phyloP scores from a whole-genome alignment of 164 flowering plant species.

The Vitis cinerea region DNA sequence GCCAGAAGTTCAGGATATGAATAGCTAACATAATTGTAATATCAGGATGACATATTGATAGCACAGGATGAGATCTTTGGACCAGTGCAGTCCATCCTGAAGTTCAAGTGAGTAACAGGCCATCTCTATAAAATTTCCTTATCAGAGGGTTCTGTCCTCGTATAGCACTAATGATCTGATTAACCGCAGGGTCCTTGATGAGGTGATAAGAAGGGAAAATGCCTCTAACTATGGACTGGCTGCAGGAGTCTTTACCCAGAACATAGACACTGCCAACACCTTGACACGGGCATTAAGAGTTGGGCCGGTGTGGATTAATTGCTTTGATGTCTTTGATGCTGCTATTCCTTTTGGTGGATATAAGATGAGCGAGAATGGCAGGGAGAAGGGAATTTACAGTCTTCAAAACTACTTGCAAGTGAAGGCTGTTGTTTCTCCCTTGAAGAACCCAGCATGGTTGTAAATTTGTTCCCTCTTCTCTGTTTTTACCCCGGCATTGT shows the following conservation, averaged over 20 bases:
- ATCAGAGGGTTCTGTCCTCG: not conserved
- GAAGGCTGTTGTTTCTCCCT: conserved; percentile 43
- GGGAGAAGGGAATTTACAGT: conserved; percentile 27
- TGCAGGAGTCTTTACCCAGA: conserved; percentile 58
- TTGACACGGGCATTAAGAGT: conserved; percentile 46
- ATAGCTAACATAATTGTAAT: no score
- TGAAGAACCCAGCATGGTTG: conserved; percentile 30
- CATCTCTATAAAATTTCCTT: no score
- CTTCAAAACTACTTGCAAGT: conserved; percentile 58
- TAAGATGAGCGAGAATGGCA: not conserved
- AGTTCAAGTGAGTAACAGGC: conserved; percentile 47
- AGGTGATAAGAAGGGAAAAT: conserved; percentile 51
- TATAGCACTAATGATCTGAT: not conserved
- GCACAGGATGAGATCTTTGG: conserved; percentile 76
- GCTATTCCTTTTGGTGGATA: conserved; percentile 73
- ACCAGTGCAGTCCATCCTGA: conserved; percentile 67
- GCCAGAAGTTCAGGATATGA: no score
- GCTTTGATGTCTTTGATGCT: conserved; percentile 63
- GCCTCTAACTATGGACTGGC: conserved; percentile 41
- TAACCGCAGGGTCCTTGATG: conserved; percentile 41
- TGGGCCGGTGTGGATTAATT: conserved; percentile 61
- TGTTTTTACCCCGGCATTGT: no score
- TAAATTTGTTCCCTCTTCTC: no score
- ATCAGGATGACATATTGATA: conserved; percentile 61
- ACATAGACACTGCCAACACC: no score